Evolutionary conservation across 2,329 filamentous ascomycete species (phyloP).

Genomic region (Talaromyces islandicus): DNA sequence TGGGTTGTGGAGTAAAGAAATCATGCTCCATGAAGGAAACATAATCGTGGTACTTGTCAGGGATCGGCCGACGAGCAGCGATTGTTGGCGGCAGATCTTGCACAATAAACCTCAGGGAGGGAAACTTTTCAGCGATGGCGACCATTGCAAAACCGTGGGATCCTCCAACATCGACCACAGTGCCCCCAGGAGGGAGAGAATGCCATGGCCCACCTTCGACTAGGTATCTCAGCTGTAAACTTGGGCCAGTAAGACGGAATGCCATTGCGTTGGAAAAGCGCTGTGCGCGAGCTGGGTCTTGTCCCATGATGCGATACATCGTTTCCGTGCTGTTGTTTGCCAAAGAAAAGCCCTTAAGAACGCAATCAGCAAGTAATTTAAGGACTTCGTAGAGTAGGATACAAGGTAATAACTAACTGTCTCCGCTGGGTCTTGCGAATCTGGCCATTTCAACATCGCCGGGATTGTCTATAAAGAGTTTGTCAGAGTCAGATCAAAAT

Average conservation of each 20-base stretch:
- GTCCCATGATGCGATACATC: background rate
- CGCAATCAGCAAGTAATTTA: background rate
- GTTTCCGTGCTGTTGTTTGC: constrained; percentile 1
- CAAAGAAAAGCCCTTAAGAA: constrained; percentile 3
- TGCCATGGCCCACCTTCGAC: constrained; percentile 1
- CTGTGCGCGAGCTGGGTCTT: constrained; percentile 3
- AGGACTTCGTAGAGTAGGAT: background rate
- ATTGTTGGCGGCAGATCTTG: constrained; percentile 40
- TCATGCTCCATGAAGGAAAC: constrained; percentile 19
- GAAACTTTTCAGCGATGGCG: constrained; percentile 47
- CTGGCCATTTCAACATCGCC: constrained; percentile 7
- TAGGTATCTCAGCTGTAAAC: background rate
- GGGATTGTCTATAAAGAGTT: background rate
- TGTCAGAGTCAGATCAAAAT: background rate
- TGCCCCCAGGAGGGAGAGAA: background rate
- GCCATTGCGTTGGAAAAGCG: constrained; percentile 10
- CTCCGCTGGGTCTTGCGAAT: constrained; percentile 5
- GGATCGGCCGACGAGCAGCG: constrained; percentile 10
- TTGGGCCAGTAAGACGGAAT: background rate
- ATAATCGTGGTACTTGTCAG: constrained; percentile 1
- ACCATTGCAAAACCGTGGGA: constrained; percentile 53
- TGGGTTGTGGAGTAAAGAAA: constrained; percentile 18
- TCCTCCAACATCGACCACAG: constrained; percentile 37
- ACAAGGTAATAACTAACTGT: background rate
- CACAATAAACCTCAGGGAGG: constrained; percentile 49